A percentile compares a stretch with the other conserved stretches of the same genome.
Conservation (phyloP, 2,329 filamentous ascomycete genomes). For the Pseudonectria foliicola region DNA sequence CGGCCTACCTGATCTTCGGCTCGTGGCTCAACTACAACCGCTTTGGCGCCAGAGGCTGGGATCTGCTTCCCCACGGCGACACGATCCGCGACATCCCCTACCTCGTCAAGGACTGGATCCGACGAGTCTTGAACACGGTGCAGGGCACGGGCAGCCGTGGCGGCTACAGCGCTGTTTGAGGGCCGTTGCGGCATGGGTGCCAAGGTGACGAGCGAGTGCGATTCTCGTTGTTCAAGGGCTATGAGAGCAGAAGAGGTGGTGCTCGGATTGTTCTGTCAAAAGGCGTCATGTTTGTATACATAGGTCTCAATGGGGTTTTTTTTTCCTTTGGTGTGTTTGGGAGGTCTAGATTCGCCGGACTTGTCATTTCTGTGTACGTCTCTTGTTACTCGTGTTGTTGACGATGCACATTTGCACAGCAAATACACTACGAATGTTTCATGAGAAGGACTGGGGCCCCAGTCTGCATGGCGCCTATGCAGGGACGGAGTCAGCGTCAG, state of each 20-base stretch:
- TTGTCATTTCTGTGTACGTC: no score
- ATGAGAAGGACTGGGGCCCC: no score
- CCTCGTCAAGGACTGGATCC: conserved; percentile 79
- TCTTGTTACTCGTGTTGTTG: no score
- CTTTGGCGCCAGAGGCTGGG: conserved; percentile 91
- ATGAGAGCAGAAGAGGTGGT: conserved; percentile 7
- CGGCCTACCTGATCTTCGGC: conserved; percentile 92
- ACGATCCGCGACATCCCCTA: conserved; percentile 89
- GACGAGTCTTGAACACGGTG: conserved; percentile 73
- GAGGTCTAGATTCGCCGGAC: conserved; percentile 8
- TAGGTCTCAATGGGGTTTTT: conserved; percentile 8
- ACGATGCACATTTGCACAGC: no score
- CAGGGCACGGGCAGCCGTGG: conserved; percentile 79
- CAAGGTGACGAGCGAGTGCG: no score
- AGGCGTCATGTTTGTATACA: conserved; percentile 20
- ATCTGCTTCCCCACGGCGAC: conserved; percentile 86
- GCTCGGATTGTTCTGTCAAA: conserved; percentile 21
- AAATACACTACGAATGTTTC: no score
- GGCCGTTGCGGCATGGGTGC: neutral
- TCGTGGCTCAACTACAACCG: conserved; percentile 99
- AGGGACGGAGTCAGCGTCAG: no score
- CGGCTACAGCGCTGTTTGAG: conserved; percentile 87
- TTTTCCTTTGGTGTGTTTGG: conserved; percentile 9
- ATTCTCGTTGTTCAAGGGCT: no score
- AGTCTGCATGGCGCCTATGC: no score